These are phyloP conservation scores for Brettanomyces nanus DNA, from an alignment of 805 yeast species.

Conservation along the genomic window DNA sequence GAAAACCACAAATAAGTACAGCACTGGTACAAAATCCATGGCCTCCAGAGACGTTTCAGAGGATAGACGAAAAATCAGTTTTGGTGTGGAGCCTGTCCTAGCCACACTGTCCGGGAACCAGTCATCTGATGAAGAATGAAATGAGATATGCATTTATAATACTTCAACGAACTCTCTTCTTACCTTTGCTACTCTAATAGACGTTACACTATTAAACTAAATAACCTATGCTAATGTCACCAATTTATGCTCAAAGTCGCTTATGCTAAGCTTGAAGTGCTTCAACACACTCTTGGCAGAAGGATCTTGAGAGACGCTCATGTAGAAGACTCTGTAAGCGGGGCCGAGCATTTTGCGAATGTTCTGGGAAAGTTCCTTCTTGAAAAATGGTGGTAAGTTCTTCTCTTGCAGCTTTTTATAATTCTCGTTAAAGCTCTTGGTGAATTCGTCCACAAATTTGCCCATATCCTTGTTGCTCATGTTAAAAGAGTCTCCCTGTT, in stretches of 20 bases:
- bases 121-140: too few species aligned
- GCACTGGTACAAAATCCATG: too few species aligned
- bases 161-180: too few species aligned
- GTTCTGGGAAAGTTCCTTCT: constrained; percentile 58
- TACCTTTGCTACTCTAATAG: too few species aligned
- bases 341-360: constrained; percentile 67
- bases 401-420: constrained; percentile 54
- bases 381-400: constrained; percentile 31
- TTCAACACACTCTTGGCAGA: constrained; percentile 64
- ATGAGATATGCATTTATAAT: too few species aligned
- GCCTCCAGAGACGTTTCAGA: too few species aligned
- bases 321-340: constrained; percentile 77
- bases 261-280: constrained; percentile 58
- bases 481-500: constrained; percentile 35
- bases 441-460: constrained; percentile 50
- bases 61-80: too few species aligned
- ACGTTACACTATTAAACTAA: too few species aligned
- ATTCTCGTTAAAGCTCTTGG: constrained; percentile 73
- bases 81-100: too few species aligned
- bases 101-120: too few species aligned
- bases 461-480: constrained; percentile 77
- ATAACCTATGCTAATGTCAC: constrained; percentile 1
- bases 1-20: too few species aligned
- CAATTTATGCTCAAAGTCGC: constrained; percentile 25
- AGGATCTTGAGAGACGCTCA: constrained; percentile 62